Evolutionary conservation across 2,329 filamentous ascomycete genomes (phyloP).

Genomic region (Botrytis paeoniae): DNA sequence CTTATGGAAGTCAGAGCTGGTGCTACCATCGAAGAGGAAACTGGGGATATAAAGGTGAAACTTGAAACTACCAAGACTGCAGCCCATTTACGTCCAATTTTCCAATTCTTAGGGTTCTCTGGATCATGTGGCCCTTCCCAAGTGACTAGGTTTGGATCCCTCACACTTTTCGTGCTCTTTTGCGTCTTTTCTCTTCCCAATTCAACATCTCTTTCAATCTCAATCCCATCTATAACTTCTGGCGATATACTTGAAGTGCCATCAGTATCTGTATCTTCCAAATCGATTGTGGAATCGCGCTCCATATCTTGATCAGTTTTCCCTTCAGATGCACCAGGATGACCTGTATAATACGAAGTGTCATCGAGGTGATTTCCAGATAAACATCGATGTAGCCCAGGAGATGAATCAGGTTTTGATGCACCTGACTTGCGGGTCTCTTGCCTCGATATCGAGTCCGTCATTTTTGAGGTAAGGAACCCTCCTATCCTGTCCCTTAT

Average conservation of each 20-base stretch:
- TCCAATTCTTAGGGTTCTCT: conserved; percentile 35
- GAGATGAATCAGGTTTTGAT: conserved; percentile 21
- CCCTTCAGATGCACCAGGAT: not conserved
- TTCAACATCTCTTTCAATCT: conserved; percentile 32
- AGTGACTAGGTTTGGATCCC: conserved; percentile 31
- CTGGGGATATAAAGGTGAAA: conserved; percentile 50
- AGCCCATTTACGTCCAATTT: conserved; percentile 44
- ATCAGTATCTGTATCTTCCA: conserved; percentile 17
- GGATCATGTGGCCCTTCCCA: conserved; percentile 33
- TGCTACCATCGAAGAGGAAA: conserved; percentile 53
- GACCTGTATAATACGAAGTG: conserved; percentile 20
- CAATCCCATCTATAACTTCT: conserved; percentile 31
- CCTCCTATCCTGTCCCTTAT: not conserved
- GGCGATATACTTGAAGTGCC: conserved; percentile 23
- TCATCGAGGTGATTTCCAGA: conserved; percentile 32
- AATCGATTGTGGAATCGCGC: not conserved
- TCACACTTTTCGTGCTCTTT: conserved; percentile 27
- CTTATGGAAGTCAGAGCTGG: conserved; percentile 51
- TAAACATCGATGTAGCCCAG: conserved; percentile 22
- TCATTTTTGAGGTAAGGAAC: not conserved
- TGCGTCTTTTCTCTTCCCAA: conserved; percentile 24
- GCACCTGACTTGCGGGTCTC: conserved; percentile 13
- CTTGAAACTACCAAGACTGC: conserved; percentile 45
- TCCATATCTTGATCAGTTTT: not conserved
- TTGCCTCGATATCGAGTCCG: not conserved